Base-by-base conservation (phyloP, 768 basidiomycete genomes). In the Trametes maxima region DNA sequence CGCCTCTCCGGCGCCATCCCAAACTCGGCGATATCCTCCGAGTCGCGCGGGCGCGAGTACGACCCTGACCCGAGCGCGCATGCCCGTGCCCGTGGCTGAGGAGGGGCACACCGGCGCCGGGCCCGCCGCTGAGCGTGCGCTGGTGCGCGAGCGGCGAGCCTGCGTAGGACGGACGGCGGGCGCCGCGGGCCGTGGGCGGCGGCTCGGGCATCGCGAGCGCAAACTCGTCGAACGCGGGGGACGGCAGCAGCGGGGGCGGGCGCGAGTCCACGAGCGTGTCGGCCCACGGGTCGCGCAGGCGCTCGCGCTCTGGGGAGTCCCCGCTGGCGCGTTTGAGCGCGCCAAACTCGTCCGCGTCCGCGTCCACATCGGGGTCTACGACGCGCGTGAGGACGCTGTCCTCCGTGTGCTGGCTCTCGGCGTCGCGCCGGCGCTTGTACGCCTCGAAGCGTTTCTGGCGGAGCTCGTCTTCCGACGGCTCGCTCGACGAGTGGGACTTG, bases 381-480 rank as follows among this genome's bases (percentile, higher is more conserved):
- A 71, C 72, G 39, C 64, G 63, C 35, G 75, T 77, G 54, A n/a
- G n/a, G n/a, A 63, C 65, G 43, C 70, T 77, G 68, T 72, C 73
- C 53, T 70, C 71, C 19, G 74, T 74, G 59, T 76, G 75, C 43
- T 66, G 59, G n/a, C 69, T 62, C 45, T 74, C 69, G 46, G 75
- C 70, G 66, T 77, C 76, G 48, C 54, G 50, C 19, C 50, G 63
- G 6, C 48, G 54, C 67, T 74, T 69, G 58, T 80, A 79, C 52
- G 75, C 69, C 33, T 75, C 71, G 69, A 73, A 80, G 59, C 79
- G 70, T 64, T 75, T 68, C 46, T 72, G 66, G 25, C 78, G 70
- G 55, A 81, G 70, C 54, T 76, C 74, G 57, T n/a, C n/a, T 82
- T 78, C 78, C 19, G 68, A 69, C 36, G 75, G 66, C 55, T 65